Evolutionary conservation across 78 protist genomes (phyloP), one percentile per base, ranked within the genome.

Genomic region (Anaeramoeba flamelloides): DNA sequence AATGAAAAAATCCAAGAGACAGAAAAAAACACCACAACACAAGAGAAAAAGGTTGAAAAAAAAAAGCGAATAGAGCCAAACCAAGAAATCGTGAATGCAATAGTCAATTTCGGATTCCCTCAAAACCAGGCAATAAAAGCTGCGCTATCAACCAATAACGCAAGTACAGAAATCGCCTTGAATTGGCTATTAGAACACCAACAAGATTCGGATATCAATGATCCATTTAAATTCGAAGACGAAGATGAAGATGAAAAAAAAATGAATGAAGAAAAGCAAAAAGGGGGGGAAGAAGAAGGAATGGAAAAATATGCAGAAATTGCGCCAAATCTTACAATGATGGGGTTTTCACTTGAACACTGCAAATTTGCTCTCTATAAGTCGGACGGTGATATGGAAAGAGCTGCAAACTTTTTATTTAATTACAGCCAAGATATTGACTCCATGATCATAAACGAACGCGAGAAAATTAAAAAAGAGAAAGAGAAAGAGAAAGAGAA

Each of bases 21-120:
- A 53, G 17, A 26, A 17, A 53, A 53, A 8, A 53, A 53, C 69
- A 26, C 17, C 17, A 4, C 65, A 30, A 2, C 1, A 40, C 39
- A 79, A 1, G 40, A 39, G 82, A 2, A 41, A 3, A 4, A 1
- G 78, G 78, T 39, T 34, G 31, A 36, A 4, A 3, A 1, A 53
- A 1, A 33, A 40, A 1, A 1, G 22, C 4, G 1, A 2, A n/a
- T n/a, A 17, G 4, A 36, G 34, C 82, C 0, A 82, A 75, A 37
- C 38, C n/a, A 1, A 3, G 32, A 0, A 65, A 0, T 1, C 79
- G 40, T 1, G 84, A 81, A 41, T 77, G 65, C 32, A 86, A 41
- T 3, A 75, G 88, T 12, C 88, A 83, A 36, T 30, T 89, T 92
- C 91, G 92, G 89, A 34, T 84, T 92, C 86, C 83, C 88, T 3